These are phyloP conservation scores for Moricandia arvensis DNA, from an alignment of 345 rosid species.

Conservation along the genomic window DNA sequence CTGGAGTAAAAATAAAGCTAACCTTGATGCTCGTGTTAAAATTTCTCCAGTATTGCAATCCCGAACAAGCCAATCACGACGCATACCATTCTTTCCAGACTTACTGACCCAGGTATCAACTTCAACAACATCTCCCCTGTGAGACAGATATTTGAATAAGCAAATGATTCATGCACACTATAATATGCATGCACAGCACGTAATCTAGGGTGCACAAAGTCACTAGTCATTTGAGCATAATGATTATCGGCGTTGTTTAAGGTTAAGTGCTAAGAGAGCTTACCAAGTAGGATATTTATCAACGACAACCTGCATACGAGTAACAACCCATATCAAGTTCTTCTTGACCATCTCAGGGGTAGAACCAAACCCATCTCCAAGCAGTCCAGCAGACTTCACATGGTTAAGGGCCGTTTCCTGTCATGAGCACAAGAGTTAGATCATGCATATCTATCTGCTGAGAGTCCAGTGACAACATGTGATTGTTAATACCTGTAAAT, in stretches of 20 bases:
- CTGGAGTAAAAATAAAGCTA: conserved; percentile 14
- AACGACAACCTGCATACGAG: conserved; percentile 88
- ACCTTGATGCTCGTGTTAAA: conserved; percentile 94
- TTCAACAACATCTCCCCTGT: conserved; percentile 92
- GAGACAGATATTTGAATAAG: conserved; percentile 25
- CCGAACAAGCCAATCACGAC: conserved; percentile 89
- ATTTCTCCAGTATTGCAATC: conserved; percentile 73
- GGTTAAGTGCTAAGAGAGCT: conserved; percentile 26
- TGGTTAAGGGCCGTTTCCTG: conserved; percentile 99
- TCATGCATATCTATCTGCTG: not conserved
- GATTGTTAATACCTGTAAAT: conserved; percentile 64
- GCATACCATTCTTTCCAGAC: conserved; percentile 96
- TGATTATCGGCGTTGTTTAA: not conserved
- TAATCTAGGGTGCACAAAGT: not conserved
- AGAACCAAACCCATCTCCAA: conserved; percentile 92
- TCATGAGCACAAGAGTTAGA: conserved; percentile 4
- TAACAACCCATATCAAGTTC: conserved; percentile 94
- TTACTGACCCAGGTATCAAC: conserved; percentile 87
- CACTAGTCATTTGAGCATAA: not conserved
- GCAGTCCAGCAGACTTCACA: conserved; percentile 79
- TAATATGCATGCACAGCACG: too few species aligned
- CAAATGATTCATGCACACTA: not conserved
- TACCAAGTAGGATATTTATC: conserved; percentile 97
- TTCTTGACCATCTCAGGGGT: conserved; percentile 94
- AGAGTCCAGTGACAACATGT: not conserved